phyloP scores from a whole-genome alignment of 106 monocot genomes.

The Posidonia australis region DNA sequence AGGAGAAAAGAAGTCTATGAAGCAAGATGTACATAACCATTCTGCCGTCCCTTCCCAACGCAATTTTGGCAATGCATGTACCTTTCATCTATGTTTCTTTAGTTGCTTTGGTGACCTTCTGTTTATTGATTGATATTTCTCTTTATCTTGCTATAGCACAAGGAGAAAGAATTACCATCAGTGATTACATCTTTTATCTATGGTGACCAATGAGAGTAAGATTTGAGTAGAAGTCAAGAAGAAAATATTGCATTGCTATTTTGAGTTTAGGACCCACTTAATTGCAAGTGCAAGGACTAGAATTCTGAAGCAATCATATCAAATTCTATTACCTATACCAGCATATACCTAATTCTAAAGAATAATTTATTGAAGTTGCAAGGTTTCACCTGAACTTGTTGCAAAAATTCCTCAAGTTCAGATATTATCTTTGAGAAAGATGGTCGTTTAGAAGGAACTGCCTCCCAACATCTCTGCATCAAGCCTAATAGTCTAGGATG shows the following conservation, averaged over 20 bases:
- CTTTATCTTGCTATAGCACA: background rate
- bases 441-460: conserved; percentile 52
- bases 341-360: background rate
- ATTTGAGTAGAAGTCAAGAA: background rate
- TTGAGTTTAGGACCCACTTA: background rate
- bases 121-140: background rate
- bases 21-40: too few species aligned
- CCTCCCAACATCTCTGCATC: conserved; percentile 87
- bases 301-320: background rate
- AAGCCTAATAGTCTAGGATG: conserved; percentile 59
- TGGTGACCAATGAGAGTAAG: background rate
- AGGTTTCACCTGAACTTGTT: conserved; percentile 32
- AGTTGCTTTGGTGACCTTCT: background rate
- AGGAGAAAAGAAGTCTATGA: background rate
- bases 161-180: background rate
- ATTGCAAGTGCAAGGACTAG: background rate
- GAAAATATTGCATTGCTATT: background rate
- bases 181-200: background rate
- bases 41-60: too few species aligned
- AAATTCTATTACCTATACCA: background rate
- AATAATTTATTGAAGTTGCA: background rate
- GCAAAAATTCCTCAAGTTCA: conserved; percentile 66
- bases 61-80: too few species aligned
- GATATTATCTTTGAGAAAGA: conserved; percentile 49
- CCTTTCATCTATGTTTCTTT: background rate